Evolutionary conservation across 345 rosid species (phyloP).

Genomic region (Ceriops zippeliana): DNA sequence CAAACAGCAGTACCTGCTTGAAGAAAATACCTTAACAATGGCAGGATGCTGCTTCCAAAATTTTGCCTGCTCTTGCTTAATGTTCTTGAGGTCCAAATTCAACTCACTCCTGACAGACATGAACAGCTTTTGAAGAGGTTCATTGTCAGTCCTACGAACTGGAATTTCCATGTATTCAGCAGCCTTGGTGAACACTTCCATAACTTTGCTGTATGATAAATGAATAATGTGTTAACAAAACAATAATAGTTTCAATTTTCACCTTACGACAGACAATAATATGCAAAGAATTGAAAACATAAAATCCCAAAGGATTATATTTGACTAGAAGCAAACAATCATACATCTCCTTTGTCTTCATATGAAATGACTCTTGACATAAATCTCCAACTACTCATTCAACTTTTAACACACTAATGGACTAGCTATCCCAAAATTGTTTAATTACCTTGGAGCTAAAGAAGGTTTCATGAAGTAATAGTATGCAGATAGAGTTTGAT

Average conservation of each 20-base stretch:
- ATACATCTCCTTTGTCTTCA: too few species aligned
- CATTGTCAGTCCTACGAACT: slow-evolving; percentile 89
- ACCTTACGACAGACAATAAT: neutral
- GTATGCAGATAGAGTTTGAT: slow-evolving; percentile 84
- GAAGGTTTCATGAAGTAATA: slow-evolving; percentile 94
- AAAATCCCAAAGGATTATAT: neutral
- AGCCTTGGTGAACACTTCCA: slow-evolving; percentile 97
- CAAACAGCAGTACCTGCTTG: neutral
- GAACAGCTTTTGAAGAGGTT: slow-evolving; percentile 96
- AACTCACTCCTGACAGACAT: slow-evolving; percentile 94
- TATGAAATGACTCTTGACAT: too few species aligned
- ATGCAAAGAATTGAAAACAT: neutral
- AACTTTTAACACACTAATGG: neutral
- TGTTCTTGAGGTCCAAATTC: slow-evolving; percentile 88
- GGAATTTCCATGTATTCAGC: slow-evolving; percentile 97
- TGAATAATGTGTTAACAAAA: slow-evolving; percentile 1
- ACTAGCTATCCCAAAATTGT: neutral
- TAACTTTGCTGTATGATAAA: slow-evolving; percentile 73
- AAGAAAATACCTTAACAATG: slow-evolving; percentile 66
- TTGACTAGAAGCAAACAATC: too few species aligned
- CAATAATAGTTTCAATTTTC: neutral
- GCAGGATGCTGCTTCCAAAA: slow-evolving; percentile 99
- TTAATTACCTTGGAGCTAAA: slow-evolving; percentile 84
- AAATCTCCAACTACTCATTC: neutral
- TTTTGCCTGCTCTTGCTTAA: slow-evolving; percentile 99